These are phyloP conservation scores for Pseudocercospora fijiensis DNA, from an alignment of 2,329 filamentous ascomycete species.

Conservation along the genomic window DNA sequence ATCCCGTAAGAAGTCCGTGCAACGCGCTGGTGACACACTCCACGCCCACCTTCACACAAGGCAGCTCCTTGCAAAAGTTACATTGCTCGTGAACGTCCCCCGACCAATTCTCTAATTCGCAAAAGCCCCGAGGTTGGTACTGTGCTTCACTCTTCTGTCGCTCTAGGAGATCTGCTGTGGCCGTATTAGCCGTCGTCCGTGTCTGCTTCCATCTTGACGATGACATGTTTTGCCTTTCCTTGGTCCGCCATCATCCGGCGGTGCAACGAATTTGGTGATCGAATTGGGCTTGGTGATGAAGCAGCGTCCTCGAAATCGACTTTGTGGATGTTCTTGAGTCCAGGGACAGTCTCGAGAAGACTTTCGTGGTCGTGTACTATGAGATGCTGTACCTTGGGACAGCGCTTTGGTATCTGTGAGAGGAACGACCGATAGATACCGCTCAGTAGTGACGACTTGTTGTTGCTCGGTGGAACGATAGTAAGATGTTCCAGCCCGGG, in stretches of 20 bases:
- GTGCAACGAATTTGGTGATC: not conserved
- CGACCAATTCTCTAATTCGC: not conserved
- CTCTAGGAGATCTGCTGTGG: not conserved
- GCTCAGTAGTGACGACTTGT: slow-evolving; percentile 27
- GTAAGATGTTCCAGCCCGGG: slow-evolving; percentile 27
- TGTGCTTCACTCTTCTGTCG: not conserved
- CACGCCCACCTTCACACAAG: not conserved
- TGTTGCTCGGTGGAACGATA: slow-evolving; percentile 24
- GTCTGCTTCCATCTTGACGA: slow-evolving; percentile 11
- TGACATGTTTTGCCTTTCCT: slow-evolving; percentile 6
- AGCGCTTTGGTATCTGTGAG: slow-evolving; percentile 19
- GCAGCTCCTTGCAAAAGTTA: not conserved
- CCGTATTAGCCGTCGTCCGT: not conserved
- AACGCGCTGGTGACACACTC: not conserved
- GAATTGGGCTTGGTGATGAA: not conserved
- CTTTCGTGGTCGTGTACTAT: slow-evolving; percentile 22
- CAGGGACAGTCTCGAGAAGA: slow-evolving; percentile 21
- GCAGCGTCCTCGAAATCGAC: slow-evolving; percentile 16
- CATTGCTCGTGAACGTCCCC: not conserved
- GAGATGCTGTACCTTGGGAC: slow-evolving; percentile 22
- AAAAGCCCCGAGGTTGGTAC: not conserved
- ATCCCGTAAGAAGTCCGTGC: too few species aligned
- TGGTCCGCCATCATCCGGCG: slow-evolving; percentile 4
- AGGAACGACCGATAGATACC: slow-evolving; percentile 33
- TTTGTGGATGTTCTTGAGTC: slow-evolving; percentile 17